These are phyloP conservation scores for Arthrinium puccinioides DNA, from an alignment of 2,329 filamentous ascomycete species.

Conservation along the genomic window DNA sequence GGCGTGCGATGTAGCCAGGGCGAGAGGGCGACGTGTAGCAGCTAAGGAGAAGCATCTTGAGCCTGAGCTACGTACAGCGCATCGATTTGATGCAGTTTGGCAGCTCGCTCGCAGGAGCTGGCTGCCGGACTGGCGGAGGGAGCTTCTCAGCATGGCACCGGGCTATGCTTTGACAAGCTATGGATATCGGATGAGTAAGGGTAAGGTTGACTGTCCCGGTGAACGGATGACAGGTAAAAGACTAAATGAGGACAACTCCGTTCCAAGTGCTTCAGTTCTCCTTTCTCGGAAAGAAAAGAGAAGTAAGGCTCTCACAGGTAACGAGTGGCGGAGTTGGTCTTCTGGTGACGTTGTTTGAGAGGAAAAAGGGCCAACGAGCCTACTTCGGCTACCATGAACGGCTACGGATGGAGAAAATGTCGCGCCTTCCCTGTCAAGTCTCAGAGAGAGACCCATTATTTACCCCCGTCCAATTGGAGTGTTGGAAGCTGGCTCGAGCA, in stretches of 20 bases:
- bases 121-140: constrained; percentile 57
- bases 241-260: constrained; percentile 7
- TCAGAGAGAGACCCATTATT: too few species aligned
- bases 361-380: constrained; percentile 4
- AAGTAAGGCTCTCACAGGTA: constrained; percentile 23
- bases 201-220: not conserved
- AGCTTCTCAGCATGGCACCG: constrained; percentile 64
- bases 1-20: constrained; percentile 29
- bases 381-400: not conserved
- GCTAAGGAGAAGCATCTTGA: constrained; percentile 37
- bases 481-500: too few species aligned
- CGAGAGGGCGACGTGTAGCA: constrained; percentile 41
- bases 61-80: constrained; percentile 22
- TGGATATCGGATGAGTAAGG: constrained; percentile 8
- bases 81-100: constrained; percentile 28
- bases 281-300: constrained; percentile 12
- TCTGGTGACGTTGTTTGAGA: constrained; percentile 8
- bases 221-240: not conserved
- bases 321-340: constrained; percentile 45
- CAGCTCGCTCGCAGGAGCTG: constrained; percentile 53
- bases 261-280: constrained; percentile 14
- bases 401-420: constrained; percentile 1
- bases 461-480: too few species aligned
- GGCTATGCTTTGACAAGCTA: constrained; percentile 24
- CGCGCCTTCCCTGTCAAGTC: constrained; percentile 2